Percentiles rank a stretch among this genome's conserved stretches.
Conservation (phyloP, 208 protist genomes). For the Willaertia magna region DNA sequence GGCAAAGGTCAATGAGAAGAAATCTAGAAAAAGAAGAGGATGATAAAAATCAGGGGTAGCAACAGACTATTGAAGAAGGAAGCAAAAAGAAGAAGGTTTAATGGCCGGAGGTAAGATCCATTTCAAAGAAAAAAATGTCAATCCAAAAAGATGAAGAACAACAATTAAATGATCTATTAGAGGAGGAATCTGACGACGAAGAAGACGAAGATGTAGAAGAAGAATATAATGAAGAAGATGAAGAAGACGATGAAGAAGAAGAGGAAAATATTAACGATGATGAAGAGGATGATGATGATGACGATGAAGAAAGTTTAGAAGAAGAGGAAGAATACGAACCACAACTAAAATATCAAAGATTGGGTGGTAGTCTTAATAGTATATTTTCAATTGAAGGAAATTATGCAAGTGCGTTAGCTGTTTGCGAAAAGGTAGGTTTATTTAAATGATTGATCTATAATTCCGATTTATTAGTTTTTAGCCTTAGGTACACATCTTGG, state of each 20-base stretch:
- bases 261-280: not conserved
- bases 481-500: slow-evolving; percentile 49
- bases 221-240: not conserved
- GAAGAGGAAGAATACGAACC: slow-evolving; percentile 16
- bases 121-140: too few relatives aligned
- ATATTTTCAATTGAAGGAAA: not conserved
- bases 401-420: not conserved
- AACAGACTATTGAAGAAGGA: too few relatives aligned
- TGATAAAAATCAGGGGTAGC: too few relatives aligned
- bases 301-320: not conserved
- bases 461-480: slow-evolving; percentile 15
- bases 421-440: not conserved
- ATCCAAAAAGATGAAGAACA: too few relatives aligned
- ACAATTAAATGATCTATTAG: too few relatives aligned
- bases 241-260: not conserved
- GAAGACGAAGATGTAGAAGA: too few relatives aligned
- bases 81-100: too few relatives aligned
- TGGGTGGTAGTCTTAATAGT: slow-evolving; percentile 7
- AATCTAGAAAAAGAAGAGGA: too few relatives aligned
- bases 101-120: too few relatives aligned
- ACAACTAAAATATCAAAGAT: slow-evolving; percentile 26
- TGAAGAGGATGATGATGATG: not conserved
- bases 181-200: not conserved
- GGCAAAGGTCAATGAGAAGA: too few relatives aligned
- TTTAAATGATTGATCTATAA: not conserved